Evolutionary conservation across 2,329 filamentous ascomycete genomes (phyloP).

Genomic region (Hymenoscyphus fructigenus): DNA sequence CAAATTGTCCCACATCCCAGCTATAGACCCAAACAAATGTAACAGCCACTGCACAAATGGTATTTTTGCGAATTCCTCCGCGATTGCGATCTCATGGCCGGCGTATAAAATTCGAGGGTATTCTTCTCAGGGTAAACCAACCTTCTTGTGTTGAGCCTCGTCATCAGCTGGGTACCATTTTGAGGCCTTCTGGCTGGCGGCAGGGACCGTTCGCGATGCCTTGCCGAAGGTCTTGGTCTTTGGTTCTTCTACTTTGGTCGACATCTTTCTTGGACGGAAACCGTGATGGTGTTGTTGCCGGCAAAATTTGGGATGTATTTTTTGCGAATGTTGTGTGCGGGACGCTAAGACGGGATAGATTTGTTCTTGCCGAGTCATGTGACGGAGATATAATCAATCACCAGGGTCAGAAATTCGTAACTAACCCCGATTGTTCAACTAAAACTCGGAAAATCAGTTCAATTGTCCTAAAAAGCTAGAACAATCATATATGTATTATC

Average conservation of each 20-base stretch:
- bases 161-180: constrained; percentile 99
- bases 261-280: constrained; percentile 55
- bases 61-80: constrained; percentile 10
- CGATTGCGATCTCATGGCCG: constrained; percentile 7
- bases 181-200: constrained; percentile 86
- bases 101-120: constrained; percentile 11
- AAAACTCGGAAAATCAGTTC: no score
- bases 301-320: background rate
- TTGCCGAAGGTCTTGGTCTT: constrained; percentile 88
- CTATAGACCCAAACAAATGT: background rate
- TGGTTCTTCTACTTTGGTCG: constrained; percentile 53
- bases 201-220: constrained; percentile 88
- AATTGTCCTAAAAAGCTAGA: no score
- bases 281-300: constrained; percentile 30
- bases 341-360: no score
- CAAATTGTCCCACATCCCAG: constrained; percentile 1
- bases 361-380: no score
- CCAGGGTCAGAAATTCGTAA: no score
- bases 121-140: constrained; percentile 51
- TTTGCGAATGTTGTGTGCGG: no score
- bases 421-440: no score
- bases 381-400: no score
- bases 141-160: constrained; percentile 86
- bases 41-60: background rate
- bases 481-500: no score